phyloP scores from a whole-genome alignment of 1,284 basidiomycete genomes.

The Tetrapyrgos nigripes region DNA sequence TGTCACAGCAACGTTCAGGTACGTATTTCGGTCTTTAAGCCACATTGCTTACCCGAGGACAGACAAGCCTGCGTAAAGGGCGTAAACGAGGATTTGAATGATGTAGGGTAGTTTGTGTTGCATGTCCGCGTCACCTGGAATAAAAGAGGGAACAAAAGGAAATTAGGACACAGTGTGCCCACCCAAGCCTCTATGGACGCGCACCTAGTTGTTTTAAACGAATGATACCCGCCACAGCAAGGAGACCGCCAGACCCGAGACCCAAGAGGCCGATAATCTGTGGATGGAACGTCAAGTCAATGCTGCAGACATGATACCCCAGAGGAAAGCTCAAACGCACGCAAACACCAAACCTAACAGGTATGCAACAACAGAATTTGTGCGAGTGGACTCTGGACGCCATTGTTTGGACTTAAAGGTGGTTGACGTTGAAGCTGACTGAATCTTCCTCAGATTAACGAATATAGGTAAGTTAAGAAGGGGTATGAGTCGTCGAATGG shows the following conservation, averaged over 20 bases:
- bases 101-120: conserved; percentile 42
- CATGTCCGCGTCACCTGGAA: conserved; percentile 32
- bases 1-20: conserved; percentile 21
- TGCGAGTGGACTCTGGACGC: conserved; percentile 34
- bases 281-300: not conserved
- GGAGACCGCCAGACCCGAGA: conserved; percentile 41
- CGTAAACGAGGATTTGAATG: conserved; percentile 46
- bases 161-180: too few species aligned
- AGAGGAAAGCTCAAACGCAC: conserved; percentile 31
- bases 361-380: conserved; percentile 53
- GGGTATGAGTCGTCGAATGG: not conserved
- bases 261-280: conserved; percentile 48
- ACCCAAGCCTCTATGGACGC: not conserved
- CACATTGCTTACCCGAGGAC: conserved; percentile 42
- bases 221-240: conserved; percentile 42
- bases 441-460: not conserved
- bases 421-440: too few species aligned
- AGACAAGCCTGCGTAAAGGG: conserved; percentile 46
- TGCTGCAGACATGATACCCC: not conserved
- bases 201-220: conserved; percentile 29
- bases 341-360: conserved; percentile 50
- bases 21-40: not conserved
- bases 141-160: not conserved
- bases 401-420: too few species aligned
- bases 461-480: too few species aligned